These are phyloP conservation scores for Alopecurus myosuroides DNA, from an alignment of 176 grass and related monocot species.

Conservation along the genomic window DNA sequence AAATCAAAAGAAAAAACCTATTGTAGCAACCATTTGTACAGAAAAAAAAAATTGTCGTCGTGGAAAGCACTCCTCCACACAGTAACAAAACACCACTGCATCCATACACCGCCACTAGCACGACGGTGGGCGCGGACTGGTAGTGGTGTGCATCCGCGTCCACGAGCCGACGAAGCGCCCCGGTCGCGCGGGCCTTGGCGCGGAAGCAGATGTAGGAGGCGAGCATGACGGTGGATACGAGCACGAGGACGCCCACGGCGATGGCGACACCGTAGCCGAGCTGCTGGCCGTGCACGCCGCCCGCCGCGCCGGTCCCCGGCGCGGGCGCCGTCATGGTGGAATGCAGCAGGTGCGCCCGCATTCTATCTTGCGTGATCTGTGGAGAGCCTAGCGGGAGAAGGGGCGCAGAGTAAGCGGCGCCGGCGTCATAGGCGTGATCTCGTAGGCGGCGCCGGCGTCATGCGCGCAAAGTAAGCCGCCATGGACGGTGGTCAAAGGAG, in stretches of 20 bases:
- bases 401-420: too few species aligned
- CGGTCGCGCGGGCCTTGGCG: slow-evolving; percentile 37
- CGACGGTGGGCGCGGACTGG: not conserved
- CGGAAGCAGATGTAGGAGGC: slow-evolving; percentile 70
- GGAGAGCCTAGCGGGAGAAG: not conserved
- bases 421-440: too few species aligned
- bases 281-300: slow-evolving; percentile 35
- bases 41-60: too few species aligned
- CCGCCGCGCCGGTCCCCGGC: not conserved
- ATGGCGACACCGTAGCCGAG: slow-evolving; percentile 80
- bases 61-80: too few species aligned
- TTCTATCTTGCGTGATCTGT: not conserved
- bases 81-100: too few species aligned
- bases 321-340: not conserved
- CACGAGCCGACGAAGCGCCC: not conserved
- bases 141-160: not conserved
- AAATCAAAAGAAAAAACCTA: too few species aligned
- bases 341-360: not conserved
- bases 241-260: slow-evolving; percentile 59
- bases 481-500: too few species aligned
- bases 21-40: too few species aligned
- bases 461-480: too few species aligned
- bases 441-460: too few species aligned
- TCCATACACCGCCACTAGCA: slow-evolving; percentile 11
- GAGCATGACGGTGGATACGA: slow-evolving; percentile 74